Evolutionary conservation across 2,329 filamentous ascomycete genomes (phyloP).

Genomic region (Botrytis galanthina): DNA sequence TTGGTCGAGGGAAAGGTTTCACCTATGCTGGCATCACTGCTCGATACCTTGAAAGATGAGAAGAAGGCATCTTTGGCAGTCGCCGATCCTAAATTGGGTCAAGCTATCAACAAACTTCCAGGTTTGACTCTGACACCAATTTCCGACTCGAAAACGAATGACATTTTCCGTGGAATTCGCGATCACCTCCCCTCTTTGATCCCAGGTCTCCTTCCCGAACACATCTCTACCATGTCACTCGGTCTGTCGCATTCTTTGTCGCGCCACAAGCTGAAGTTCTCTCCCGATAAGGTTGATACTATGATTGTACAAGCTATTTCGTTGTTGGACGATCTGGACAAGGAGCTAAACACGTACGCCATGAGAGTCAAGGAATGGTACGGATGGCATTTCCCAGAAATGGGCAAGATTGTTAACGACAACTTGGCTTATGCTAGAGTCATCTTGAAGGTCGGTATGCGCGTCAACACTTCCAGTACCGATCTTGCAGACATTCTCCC

Average conservation of each 20-base stretch:
- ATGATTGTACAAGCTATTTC: constrained; percentile 99
- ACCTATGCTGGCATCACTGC: constrained; percentile 74
- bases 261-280: constrained; percentile 97
- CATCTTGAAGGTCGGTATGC: constrained; percentile 85
- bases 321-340: constrained; percentile 92
- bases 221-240: constrained; percentile 90
- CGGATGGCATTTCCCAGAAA: constrained; percentile 98
- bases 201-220: constrained; percentile 78
- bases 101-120: constrained; percentile 88
- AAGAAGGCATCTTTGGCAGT: constrained; percentile 95
- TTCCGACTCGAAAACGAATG: constrained; percentile 76
- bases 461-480: constrained; percentile 70
- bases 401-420: constrained; percentile 96
- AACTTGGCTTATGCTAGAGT: constrained; percentile 91
- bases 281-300: constrained; percentile 95
- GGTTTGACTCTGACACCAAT: constrained; percentile 81
- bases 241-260: constrained; percentile 97
- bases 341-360: constrained; percentile 97
- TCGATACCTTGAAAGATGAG: constrained; percentile 92
- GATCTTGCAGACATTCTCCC: constrained; percentile 90
- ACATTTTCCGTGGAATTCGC: constrained; percentile 92
- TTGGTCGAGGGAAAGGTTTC: constrained; percentile 94
- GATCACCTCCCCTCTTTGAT: constrained; percentile 88
- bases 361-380: constrained; percentile 99
- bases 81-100: constrained; percentile 87